A percentile compares a stretch with the other conserved stretches of the same genome.
Conservation (phyloP, 768 basidiomycete genomes). For the Lentinula boryana region DNA sequence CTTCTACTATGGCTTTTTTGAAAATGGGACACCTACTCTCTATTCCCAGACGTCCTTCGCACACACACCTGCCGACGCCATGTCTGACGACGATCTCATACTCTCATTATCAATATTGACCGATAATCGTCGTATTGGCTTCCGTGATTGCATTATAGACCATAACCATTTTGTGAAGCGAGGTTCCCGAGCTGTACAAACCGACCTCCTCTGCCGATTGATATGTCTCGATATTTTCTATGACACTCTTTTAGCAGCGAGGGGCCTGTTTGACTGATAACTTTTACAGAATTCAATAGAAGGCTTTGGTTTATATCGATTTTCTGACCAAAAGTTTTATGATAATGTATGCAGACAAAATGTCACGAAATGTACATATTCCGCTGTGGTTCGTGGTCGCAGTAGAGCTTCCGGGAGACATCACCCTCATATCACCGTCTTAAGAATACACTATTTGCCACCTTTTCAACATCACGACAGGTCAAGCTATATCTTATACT, state of each 20-base stretch:
- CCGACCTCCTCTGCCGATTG: not conserved
- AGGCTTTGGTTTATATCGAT: too few relatives aligned
- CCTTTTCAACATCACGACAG: conserved; percentile 74
- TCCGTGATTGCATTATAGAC: not conserved
- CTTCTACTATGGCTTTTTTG: too few relatives aligned
- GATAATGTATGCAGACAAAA: too few relatives aligned
- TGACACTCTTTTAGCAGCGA: not conserved
- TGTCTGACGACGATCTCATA: not conserved
- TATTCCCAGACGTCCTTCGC: not conserved
- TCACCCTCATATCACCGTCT: not conserved
- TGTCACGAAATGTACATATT: too few relatives aligned
- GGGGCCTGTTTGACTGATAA: not conserved
- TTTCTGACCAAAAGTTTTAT: too few relatives aligned
- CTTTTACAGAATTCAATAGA: too few relatives aligned
- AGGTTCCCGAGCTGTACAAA: not conserved
- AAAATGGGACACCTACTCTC: too few relatives aligned
- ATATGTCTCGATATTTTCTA: not conserved
- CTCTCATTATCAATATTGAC: not conserved
- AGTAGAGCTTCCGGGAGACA: conserved; percentile 8
- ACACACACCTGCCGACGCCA: not conserved
- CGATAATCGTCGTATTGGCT: not conserved
- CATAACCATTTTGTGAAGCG: not conserved
- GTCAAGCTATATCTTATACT: conserved; percentile 75
- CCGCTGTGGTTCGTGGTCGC: too few relatives aligned
- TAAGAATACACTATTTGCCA: conserved; percentile 18